phyloP scores from a whole-genome alignment of 2,329 filamentous ascomycete genomes.

The Aspergillus sp. region DNA sequence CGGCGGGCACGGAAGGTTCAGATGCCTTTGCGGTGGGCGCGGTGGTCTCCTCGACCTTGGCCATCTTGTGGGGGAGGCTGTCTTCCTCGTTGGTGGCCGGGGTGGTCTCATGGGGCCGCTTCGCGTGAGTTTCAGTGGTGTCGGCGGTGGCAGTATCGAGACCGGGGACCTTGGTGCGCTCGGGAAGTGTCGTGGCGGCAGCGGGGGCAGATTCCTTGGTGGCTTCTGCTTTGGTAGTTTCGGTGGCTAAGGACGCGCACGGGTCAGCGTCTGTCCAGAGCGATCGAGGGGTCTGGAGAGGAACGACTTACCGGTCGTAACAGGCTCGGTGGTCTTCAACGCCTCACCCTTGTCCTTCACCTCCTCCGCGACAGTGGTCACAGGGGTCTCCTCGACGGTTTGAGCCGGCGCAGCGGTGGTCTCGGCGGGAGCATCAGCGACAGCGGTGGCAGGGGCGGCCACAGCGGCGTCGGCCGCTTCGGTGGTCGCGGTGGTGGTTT shows the following conservation, averaged over 20 bases:
- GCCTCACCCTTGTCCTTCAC: slow-evolving; percentile 5
- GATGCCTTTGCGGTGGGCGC: slow-evolving; percentile 4
- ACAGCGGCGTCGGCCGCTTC: slow-evolving; percentile 11
- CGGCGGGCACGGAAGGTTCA: background rate
- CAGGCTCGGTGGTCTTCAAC: background rate
- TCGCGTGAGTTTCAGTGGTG: slow-evolving; percentile 23
- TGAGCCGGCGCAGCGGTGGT: background rate
- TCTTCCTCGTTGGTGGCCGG: slow-evolving; percentile 30
- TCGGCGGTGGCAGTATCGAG: slow-evolving; percentile 15
- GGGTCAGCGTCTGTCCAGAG: background rate
- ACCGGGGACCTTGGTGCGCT: slow-evolving; percentile 18
- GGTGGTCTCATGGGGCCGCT: slow-evolving; percentile 38
- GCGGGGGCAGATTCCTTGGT: slow-evolving; percentile 11
- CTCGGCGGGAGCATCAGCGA: slow-evolving; percentile 10
- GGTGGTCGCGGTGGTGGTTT: slow-evolving; percentile 16
- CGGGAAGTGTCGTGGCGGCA: slow-evolving; percentile 15
- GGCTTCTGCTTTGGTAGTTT: slow-evolving; percentile 4
- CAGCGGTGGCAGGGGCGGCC: slow-evolving; percentile 10
- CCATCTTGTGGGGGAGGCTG: slow-evolving; percentile 34
- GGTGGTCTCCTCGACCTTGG: slow-evolving; percentile 29
- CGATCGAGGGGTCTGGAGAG: background rate
- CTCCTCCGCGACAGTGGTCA: slow-evolving; percentile 7
- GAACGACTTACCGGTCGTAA: background rate
- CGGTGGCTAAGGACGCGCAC: background rate
- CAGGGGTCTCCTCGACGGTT: slow-evolving; percentile 2